These are phyloP conservation scores for Pythium rishiriense DNA, from an alignment of 352 stramenopile species.

Conservation along the genomic window DNA sequence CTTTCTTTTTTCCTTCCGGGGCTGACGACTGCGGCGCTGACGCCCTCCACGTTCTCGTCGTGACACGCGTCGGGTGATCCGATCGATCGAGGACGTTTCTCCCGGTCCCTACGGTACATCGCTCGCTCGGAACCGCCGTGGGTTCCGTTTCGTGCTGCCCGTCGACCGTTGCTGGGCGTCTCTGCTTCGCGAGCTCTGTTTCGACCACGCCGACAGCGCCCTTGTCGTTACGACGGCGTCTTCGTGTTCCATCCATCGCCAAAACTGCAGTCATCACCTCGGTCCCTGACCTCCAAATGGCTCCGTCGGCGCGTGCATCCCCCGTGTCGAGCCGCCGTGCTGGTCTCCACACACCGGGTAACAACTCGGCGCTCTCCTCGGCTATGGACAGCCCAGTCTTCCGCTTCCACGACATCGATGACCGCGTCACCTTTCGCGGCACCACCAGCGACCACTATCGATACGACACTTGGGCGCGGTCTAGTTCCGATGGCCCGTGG, in stretches of 20 bases:
- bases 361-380: background rate
- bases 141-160: background rate
- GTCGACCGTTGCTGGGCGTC: background rate
- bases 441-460: no score
- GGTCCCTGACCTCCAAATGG: background rate
- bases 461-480: no score
- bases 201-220: background rate
- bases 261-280: background rate
- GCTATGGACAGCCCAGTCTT: constrained; percentile 24
- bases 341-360: background rate
- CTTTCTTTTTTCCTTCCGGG: background rate
- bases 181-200: background rate
- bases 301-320: constrained; percentile 1
- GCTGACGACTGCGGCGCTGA: no score
- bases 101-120: background rate
- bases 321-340: background rate
- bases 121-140: background rate
- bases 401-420: constrained; percentile 13
- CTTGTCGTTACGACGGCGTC: background rate
- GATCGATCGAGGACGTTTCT: background rate
- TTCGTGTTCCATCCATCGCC: background rate
- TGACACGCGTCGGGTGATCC: no score
- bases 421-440: background rate
- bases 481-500: constrained; percentile 45
- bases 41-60: background rate